Percentiles rank a stretch among this genome's conserved stretches.
Evolutionary conservation across 768 basidiomycete genomes (phyloP).

Genomic region (Tricholoma sp.): DNA sequence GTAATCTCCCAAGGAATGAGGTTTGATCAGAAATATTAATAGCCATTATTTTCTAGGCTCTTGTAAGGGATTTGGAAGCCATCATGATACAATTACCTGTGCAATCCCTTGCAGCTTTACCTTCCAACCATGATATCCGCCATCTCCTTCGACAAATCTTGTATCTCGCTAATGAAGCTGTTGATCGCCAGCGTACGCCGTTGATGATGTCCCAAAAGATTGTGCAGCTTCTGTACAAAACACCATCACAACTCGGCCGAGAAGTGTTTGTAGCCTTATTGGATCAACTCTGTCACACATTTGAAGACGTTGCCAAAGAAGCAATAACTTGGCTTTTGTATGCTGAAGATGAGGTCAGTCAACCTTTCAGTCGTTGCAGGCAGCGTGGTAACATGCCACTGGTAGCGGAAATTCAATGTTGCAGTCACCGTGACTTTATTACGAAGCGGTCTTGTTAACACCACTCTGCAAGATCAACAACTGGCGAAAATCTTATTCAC

Average conservation of each 20-base stretch:
- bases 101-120: conserved; percentile 61
- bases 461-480: conserved; percentile 80
- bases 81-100: conserved; percentile 71
- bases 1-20: conserved; percentile 27
- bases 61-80: conserved; percentile 71
- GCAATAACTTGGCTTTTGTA: conserved; percentile 95
- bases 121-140: conserved; percentile 82
- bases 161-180: conserved; percentile 71
- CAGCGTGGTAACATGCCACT: conserved; percentile 2
- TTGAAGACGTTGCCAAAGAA: conserved; percentile 92
- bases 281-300: conserved; percentile 82
- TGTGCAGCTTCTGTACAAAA: conserved; percentile 92
- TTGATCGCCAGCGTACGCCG: conserved; percentile 80
- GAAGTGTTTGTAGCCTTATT: conserved; percentile 91
- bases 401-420: conserved; percentile 92
- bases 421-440: conserved; percentile 88
- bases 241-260: conserved; percentile 75
- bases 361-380: not conserved
- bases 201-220: conserved; percentile 94
- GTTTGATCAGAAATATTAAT: conserved; percentile 2
- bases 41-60: conserved; percentile 23
- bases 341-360: conserved; percentile 88
- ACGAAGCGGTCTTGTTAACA: conserved; percentile 74
- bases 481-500: conserved; percentile 79
- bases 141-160: conserved; percentile 81